Base-by-base conservation (phyloP, 805 yeast species). In the Hanseniaspora meyeri region DNA sequence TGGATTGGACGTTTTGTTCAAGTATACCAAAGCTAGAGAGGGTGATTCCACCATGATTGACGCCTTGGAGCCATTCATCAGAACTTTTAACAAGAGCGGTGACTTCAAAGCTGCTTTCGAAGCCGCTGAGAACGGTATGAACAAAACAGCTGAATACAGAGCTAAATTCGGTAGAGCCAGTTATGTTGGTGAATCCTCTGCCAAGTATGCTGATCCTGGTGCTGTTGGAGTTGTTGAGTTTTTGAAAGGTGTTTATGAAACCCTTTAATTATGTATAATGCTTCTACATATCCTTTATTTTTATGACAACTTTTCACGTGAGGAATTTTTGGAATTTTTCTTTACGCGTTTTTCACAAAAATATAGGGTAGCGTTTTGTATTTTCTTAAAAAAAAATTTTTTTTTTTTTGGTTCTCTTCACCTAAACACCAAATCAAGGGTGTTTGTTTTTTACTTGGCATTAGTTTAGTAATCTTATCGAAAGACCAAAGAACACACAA, bases 161-260 rank as follows among this genome's bases (percentile, higher is more conserved):
- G 97, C 97, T 46, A 83, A 83, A 63, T 88, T 91, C 62, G 97
- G 97, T 34, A 80, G 97, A 65, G 96, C 97, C 17, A 84, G 95
- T 4, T 91, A 90, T 66, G 96, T 90, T 31, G 88, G 87, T 29
- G 87, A 85, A n/a, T 74, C 75, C 6, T 60, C 63, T 31, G 68
- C 70, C n/a, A 70, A 69, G 4, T 70, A 89, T 34, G 95, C 96
- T 1, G 97, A 90, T 64, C 96, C 97, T 5, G 97, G 97, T 61
- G 96, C 97, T 2, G 80, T 87, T 57, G 97, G 97, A 3, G 72
- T 90, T 27, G 85, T 81, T 38, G 86, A 68, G 57, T 73, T 72
- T 64, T 61, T 74, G 57, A 71, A 70, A 59, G 76, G 75, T 63
- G 67, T 70, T 24, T 65, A 24, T 19, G 37, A 46, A 39, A 16